These are phyloP conservation scores for Tripterygium wilfordii DNA, from an alignment of 177 flowering plant genomes.

Conservation along the genomic window DNA sequence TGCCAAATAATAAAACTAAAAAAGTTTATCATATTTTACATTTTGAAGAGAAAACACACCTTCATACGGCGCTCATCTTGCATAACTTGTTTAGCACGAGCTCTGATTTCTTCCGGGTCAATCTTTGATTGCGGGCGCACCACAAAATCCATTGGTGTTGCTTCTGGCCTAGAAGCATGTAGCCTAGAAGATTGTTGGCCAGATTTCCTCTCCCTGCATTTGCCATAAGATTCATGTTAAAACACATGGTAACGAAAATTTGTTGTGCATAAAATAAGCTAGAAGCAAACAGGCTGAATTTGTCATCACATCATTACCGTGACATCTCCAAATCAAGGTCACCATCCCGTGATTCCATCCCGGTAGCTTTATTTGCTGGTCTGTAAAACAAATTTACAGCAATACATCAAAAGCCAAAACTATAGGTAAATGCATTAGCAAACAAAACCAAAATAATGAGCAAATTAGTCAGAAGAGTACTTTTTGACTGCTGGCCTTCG, in stretches of 20 bases:
- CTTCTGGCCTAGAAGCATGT: constrained; percentile 85
- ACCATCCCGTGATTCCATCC: constrained; percentile 71
- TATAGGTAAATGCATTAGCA: neutral
- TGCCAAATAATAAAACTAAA: too few relatives aligned
- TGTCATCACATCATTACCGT: constrained; percentile 39
- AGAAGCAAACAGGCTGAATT: neutral
- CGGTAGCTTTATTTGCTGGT: constrained; percentile 45
- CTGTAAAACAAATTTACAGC: constrained; percentile 30
- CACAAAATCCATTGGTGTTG: constrained; percentile 78
- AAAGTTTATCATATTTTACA: too few relatives aligned
- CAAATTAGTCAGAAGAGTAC: constrained; percentile 29
- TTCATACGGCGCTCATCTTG: constrained; percentile 79
- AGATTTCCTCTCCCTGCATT: constrained; percentile 63
- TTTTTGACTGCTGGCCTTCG: constrained; percentile 64
- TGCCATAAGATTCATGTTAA: neutral
- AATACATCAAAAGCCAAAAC: neutral
- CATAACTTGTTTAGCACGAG: constrained; percentile 66
- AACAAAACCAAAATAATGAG: neutral
- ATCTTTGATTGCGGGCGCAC: constrained; percentile 95
- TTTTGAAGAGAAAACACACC: constrained; percentile 32
- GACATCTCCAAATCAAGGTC: constrained; percentile 78
- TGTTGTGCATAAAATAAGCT: neutral
- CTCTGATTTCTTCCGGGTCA: constrained; percentile 84
- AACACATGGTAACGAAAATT: neutral
- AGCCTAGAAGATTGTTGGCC: constrained; percentile 58